These are phyloP conservation scores for Populus tremula DNA, from an alignment of 345 rosid genomes.

Conservation along the genomic window DNA sequence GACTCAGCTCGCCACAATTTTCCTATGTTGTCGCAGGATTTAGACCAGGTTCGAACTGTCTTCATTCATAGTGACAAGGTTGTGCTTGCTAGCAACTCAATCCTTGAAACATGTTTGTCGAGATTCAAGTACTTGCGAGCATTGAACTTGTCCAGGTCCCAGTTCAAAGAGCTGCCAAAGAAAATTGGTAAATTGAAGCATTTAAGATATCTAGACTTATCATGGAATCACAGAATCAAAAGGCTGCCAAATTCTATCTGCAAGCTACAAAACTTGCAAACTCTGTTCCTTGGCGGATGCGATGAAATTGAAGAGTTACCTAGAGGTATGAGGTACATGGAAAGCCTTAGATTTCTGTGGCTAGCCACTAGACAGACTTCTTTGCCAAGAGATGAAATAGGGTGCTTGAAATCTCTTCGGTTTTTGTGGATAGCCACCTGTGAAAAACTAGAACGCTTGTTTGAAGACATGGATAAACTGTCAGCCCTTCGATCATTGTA, in stretches of 20 bases:
- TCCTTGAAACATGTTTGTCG: slow-evolving; percentile 5
- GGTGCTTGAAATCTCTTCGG: slow-evolving; percentile 23
- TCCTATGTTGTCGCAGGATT: neutral
- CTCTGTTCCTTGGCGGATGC: slow-evolving; percentile 11
- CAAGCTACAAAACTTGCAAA: slow-evolving; percentile 26
- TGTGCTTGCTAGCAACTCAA: slow-evolving; percentile 13
- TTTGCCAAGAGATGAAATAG: slow-evolving; percentile 18
- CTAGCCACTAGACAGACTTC: slow-evolving; percentile 22
- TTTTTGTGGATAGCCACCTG: slow-evolving; percentile 11
- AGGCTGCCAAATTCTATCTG: slow-evolving; percentile 27
- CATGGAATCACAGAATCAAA: slow-evolving; percentile 7
- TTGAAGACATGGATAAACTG: slow-evolving; percentile 13
- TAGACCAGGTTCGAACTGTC: slow-evolving; percentile 14
- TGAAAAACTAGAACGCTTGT: slow-evolving; percentile 15
- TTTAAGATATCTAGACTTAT: slow-evolving; percentile 30
- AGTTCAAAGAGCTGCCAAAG: slow-evolving; percentile 16
- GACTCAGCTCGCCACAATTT: neutral
- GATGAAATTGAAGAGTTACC: slow-evolving; percentile 23
- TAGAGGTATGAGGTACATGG: slow-evolving; percentile 11
- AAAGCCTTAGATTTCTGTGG: slow-evolving; percentile 18
- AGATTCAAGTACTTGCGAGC: slow-evolving; percentile 19
- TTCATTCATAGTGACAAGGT: neutral
- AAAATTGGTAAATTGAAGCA: slow-evolving; percentile 25
- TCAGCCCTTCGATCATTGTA: slow-evolving; percentile 12
- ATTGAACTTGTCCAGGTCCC: slow-evolving; percentile 11